Base-by-base conservation (phyloP, 116 monocot species). In the Trichopus zeylanicus region DNA sequence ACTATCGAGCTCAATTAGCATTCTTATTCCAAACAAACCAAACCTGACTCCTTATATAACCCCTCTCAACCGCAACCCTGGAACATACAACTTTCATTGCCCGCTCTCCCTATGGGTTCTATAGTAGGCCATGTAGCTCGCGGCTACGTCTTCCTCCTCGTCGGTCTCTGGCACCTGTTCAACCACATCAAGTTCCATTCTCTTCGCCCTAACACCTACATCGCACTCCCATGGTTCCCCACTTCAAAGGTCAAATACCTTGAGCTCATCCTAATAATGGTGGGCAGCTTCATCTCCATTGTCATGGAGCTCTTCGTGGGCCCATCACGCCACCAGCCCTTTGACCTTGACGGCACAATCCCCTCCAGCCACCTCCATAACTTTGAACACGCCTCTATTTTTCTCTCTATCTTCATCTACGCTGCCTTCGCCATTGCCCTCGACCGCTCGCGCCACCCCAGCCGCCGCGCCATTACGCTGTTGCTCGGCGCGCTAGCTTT, bases 111-210 rank as follows among this genome's bases (percentile, higher is more conserved):
- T n/a, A 88, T 88, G 87, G 87, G 87, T n/a, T 83, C 79, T 12
- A 79, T 88, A 48, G 20, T 65, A 2, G 89, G 89, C 0, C 89
- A 89, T 61, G 15, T 85, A 1, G 57, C 76, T 2, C 81, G 85
- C 5, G 89, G 85, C 30, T 34, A 76, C 3, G 72, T 69, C 55
- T 78, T 89, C 75, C 46, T 68, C 10, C 21, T 81, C 55, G 55
- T 85, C n/a, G 89, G 89, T 70, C 35, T 89, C 6, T 89, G 89
- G 89, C 89, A 89, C 67, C 53, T 59, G 16, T 11, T 78, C 48
- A 81, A 75, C 56, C 81, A 75, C 70, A 63, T 81, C 13, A 42
- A 42, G 42, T 16, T 13, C 49, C 20, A 70, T 3, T 24, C 73
- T 29, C 21, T 21, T 29, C 25, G 29, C 51, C 75, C 80, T 70